phyloP scores from a whole-genome alignment of 371 early-diverging fungal genomes.

The Rhizopus delemar region DNA sequence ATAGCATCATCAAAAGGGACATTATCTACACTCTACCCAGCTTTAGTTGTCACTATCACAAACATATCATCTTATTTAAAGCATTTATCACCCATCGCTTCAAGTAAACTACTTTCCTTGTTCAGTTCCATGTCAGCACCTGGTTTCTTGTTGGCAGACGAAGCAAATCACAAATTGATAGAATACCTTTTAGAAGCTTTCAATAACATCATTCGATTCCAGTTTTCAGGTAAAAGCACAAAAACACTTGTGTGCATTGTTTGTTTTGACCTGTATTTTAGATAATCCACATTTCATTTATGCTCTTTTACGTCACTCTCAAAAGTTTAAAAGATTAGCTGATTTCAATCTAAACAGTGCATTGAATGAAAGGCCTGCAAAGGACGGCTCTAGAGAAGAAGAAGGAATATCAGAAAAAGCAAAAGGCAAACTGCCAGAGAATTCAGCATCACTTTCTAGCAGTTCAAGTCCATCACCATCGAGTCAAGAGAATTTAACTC shows the following conservation, averaged over 20 bases:
- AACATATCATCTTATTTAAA: slow-evolving; percentile 86
- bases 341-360: slow-evolving; percentile 69
- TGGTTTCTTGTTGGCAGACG: slow-evolving; percentile 76
- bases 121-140: slow-evolving; percentile 78
- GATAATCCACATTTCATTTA: slow-evolving; percentile 78
- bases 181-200: slow-evolving; percentile 77
- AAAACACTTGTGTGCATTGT: neutral
- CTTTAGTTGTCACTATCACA: slow-evolving; percentile 73
- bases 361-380: slow-evolving; percentile 42
- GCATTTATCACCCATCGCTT: slow-evolving; percentile 68
- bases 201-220: slow-evolving; percentile 83
- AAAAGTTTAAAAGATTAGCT: slow-evolving; percentile 66
- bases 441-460: slow-evolving; percentile 12
- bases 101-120: slow-evolving; percentile 71
- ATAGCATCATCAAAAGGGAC: slow-evolving; percentile 75
- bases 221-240: slow-evolving; percentile 53
- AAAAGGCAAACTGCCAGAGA: slow-evolving; percentile 43
- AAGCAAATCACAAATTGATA: slow-evolving; percentile 72
- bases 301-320: slow-evolving; percentile 70
- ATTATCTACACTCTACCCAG: slow-evolving; percentile 74
- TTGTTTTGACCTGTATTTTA: slow-evolving; percentile 10
- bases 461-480: slow-evolving; percentile 26
- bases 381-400: slow-evolving; percentile 47
- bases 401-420: slow-evolving; percentile 42
- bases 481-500: slow-evolving; percentile 17